Conservation (phyloP, 179 eudicot genomes). For the Heliamphora pulchella region DNA sequence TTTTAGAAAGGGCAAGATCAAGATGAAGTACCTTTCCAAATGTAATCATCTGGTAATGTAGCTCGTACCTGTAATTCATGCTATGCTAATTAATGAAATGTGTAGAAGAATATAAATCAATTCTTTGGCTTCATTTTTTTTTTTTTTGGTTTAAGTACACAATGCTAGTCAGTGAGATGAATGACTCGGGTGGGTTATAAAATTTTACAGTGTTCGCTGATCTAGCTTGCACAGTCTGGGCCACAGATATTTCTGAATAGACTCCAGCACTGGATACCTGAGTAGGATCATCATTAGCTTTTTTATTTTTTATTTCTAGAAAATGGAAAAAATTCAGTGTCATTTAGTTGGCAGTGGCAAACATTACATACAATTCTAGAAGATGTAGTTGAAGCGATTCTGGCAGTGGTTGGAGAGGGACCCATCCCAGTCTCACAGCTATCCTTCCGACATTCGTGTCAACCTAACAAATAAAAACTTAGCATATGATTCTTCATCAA, state of each 20-base stretch:
- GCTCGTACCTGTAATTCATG: constrained; percentile 56
- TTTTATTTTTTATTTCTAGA: neutral
- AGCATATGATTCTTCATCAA: neutral
- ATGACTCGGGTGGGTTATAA: neutral
- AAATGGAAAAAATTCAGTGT: neutral
- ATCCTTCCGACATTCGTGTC: constrained; percentile 97
- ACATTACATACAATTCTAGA: constrained; percentile 60
- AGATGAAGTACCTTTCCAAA: constrained; percentile 67
- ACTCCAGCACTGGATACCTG: constrained; percentile 56
- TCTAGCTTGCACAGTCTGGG: constrained; percentile 67
- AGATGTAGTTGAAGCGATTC: constrained; percentile 92
- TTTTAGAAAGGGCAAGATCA: constrained; percentile 3
- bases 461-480: constrained; percentile 40
- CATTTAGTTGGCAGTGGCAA: neutral
- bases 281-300: constrained; percentile 9
- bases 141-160: neutral
- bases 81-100: constrained; percentile 18
- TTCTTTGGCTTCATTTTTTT: neutral
- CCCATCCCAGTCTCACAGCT: constrained; percentile 96
- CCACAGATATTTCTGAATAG: constrained; percentile 65
- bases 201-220: constrained; percentile 53
- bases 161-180: neutral
- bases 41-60: constrained; percentile 87
- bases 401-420: constrained; percentile 92
- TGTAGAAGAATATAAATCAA: neutral